A percentile compares a stretch with the other conserved stretches of the same genome.
phyloP scores from a whole-genome alignment of 805 yeast species.

The Teunomyces pallodes region DNA sequence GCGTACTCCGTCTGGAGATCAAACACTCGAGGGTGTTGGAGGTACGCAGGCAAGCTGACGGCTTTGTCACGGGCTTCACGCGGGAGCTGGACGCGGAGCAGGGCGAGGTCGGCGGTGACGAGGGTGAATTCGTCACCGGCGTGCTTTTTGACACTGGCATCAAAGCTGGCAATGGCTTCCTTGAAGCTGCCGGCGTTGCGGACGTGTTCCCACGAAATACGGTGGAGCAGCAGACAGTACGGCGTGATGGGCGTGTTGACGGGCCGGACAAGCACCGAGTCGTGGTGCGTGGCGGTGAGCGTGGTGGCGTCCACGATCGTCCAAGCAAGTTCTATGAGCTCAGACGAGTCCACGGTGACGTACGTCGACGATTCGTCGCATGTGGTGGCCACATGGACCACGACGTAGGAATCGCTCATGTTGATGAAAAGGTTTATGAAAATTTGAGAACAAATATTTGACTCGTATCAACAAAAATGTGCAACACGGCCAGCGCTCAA shows the following conservation, averaged over 20 bases:
- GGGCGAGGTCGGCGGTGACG: constrained; percentile 66
- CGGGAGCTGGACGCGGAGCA: constrained; percentile 71
- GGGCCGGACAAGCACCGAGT: constrained; percentile 55
- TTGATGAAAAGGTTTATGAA: constrained; percentile 1
- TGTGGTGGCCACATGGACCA: constrained; percentile 61
- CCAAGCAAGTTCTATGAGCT: constrained; percentile 70
- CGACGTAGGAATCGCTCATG: constrained; percentile 58
- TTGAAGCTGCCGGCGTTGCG: constrained; percentile 56
- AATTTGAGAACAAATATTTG: too few species aligned
- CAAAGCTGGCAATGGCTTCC: constrained; percentile 59
- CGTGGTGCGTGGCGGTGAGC: constrained; percentile 41
- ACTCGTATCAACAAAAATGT: neutral
- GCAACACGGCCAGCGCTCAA: neutral
- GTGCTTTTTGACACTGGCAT: constrained; percentile 45
- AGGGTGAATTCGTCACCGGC: constrained; percentile 56
- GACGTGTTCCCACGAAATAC: constrained; percentile 61
- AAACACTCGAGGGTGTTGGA: constrained; percentile 74
- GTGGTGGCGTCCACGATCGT: constrained; percentile 53
- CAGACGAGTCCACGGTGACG: constrained; percentile 65
- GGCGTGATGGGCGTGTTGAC: constrained; percentile 65
- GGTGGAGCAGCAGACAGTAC: constrained; percentile 48
- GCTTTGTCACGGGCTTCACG: constrained; percentile 79
- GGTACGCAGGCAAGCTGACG: constrained; percentile 66
- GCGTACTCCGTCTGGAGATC: constrained; percentile 72
- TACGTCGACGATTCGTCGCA: constrained; percentile 61